These are phyloP conservation scores for Saxispiralis lemnorum DNA, from an alignment of 495 filamentous ascomycete genomes.

Conservation along the genomic window DNA sequence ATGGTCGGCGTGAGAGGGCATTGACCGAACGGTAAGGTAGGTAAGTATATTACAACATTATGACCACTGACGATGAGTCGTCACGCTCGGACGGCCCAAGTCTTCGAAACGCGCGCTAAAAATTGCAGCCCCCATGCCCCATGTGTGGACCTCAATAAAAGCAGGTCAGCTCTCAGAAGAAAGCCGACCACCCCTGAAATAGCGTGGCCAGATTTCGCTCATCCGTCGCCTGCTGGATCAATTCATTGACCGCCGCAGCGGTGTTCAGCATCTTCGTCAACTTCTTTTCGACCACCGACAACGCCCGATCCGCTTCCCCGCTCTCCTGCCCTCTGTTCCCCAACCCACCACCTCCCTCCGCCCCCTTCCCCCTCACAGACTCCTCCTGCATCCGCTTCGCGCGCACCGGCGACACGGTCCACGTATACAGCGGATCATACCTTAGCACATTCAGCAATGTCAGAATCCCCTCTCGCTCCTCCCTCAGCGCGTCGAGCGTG, in stretches of 20 bases:
- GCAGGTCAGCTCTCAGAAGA: no score
- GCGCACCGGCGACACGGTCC: slow-evolving; percentile 80
- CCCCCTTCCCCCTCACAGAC: slow-evolving; percentile 30
- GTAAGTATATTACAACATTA: no score
- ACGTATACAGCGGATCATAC: slow-evolving; percentile 89
- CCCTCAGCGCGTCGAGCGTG: slow-evolving; percentile 76
- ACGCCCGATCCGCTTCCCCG: slow-evolving; percentile 76
- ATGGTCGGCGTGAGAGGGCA: no score
- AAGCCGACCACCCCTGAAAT: slow-evolving; percentile 31
- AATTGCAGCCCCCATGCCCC: no score
- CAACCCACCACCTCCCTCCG: slow-evolving; percentile 16
- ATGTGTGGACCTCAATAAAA: no score
- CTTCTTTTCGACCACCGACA: slow-evolving; percentile 89
- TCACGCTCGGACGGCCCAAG: not conserved
- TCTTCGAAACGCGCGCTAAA: no score
- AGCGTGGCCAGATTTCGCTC: slow-evolving; percentile 82
- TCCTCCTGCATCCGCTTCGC: slow-evolving; percentile 57
- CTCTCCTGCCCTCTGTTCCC: slow-evolving; percentile 45
- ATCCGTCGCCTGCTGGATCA: slow-evolving; percentile 90
- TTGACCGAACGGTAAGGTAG: no score
- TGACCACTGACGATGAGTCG: no score
- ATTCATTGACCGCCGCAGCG: slow-evolving; percentile 82
- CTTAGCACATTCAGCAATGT: slow-evolving; percentile 89
- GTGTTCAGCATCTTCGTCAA: slow-evolving; percentile 84
- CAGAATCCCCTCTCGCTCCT: slow-evolving; percentile 90